These are phyloP conservation scores for Cairneyella variabilis DNA, from an alignment of 495 filamentous ascomycete genomes.

Conservation along the genomic window DNA sequence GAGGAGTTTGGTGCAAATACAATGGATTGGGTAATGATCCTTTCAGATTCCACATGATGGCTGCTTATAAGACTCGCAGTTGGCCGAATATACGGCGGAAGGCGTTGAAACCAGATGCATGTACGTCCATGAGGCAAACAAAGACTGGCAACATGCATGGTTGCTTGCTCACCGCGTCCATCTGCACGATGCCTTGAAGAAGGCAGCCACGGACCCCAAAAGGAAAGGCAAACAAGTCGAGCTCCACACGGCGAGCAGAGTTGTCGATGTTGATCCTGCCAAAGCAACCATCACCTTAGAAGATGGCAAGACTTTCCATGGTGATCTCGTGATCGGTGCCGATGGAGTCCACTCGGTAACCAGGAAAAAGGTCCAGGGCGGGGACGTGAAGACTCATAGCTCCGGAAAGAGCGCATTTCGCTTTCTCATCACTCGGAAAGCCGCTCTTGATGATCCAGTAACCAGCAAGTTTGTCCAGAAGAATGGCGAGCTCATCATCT, in stretches of 20 bases:
- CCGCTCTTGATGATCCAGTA: conserved; percentile 41
- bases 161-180: conserved; percentile 47
- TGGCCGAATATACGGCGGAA: conserved; percentile 6
- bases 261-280: conserved; percentile 40
- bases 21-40: conserved; percentile 27
- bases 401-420: conserved; percentile 58
- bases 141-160: conserved; percentile 45
- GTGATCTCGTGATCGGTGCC: conserved; percentile 38
- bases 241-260: conserved; percentile 40
- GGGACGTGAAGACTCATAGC: conserved; percentile 35
- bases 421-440: conserved; percentile 48
- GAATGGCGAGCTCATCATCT: conserved; percentile 43
- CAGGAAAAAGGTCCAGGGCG: conserved; percentile 30
- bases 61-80: not conserved
- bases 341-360: conserved; percentile 34
- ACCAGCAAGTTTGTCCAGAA: conserved; percentile 43
- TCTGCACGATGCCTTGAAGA: conserved; percentile 40
- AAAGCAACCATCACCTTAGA: conserved; percentile 39
- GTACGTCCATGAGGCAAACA: conserved; percentile 34
- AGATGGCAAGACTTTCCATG: conserved; percentile 29
- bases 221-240: conserved; percentile 35
- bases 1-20: conserved; percentile 30
- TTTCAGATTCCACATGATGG: not conserved
- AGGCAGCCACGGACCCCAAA: conserved; percentile 35
- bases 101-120: conserved; percentile 18